These are phyloP conservation scores for Naematelia aurantialba DNA, from an alignment of 768 basidiomycete genomes.

Conservation along the genomic window DNA sequence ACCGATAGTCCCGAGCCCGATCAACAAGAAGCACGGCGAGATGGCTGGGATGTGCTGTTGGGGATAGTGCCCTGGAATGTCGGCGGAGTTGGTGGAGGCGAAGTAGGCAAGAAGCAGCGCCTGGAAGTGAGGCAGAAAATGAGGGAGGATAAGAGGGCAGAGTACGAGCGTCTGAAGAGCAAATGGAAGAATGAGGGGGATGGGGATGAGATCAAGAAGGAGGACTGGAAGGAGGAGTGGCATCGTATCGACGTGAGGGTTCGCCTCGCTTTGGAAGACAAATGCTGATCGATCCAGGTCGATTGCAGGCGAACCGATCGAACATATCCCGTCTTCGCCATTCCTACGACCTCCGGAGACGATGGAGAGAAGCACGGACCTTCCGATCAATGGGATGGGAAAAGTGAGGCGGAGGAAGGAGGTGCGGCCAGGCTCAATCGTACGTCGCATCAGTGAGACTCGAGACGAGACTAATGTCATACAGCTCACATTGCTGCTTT, in stretches of 20 bases:
- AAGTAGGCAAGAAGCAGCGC: slow-evolving; percentile 61
- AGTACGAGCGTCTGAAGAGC: slow-evolving; percentile 67
- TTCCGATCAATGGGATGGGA: slow-evolving; percentile 23
- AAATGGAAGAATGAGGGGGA: slow-evolving; percentile 80
- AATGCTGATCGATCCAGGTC: slow-evolving; percentile 58
- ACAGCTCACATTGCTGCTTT: slow-evolving; percentile 75
- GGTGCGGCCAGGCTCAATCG: slow-evolving; percentile 45
- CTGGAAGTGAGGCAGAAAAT: slow-evolving; percentile 53
- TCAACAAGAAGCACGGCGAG: slow-evolving; percentile 56
- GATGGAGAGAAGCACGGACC: slow-evolving; percentile 58
- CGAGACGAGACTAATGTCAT: slow-evolving; percentile 13
- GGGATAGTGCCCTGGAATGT: slow-evolving; percentile 79
- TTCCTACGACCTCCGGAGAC: slow-evolving; percentile 31
- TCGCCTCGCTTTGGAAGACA: neutral
- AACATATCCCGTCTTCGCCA: slow-evolving; percentile 80
- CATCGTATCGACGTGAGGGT: slow-evolving; percentile 48
- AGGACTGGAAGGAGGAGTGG: slow-evolving; percentile 78
- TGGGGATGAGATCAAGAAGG: slow-evolving; percentile 73
- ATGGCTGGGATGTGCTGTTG: slow-evolving; percentile 86
- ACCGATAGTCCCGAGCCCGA: slow-evolving; percentile 25
- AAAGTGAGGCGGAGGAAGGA: slow-evolving; percentile 43
- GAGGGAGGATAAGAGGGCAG: slow-evolving; percentile 51
- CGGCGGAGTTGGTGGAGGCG: slow-evolving; percentile 60
- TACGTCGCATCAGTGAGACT: slow-evolving; percentile 20
- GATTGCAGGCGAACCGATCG: slow-evolving; percentile 96